phyloP scores from a whole-genome alignment of 352 stramenopile species.

The Phytophthora melonis region DNA sequence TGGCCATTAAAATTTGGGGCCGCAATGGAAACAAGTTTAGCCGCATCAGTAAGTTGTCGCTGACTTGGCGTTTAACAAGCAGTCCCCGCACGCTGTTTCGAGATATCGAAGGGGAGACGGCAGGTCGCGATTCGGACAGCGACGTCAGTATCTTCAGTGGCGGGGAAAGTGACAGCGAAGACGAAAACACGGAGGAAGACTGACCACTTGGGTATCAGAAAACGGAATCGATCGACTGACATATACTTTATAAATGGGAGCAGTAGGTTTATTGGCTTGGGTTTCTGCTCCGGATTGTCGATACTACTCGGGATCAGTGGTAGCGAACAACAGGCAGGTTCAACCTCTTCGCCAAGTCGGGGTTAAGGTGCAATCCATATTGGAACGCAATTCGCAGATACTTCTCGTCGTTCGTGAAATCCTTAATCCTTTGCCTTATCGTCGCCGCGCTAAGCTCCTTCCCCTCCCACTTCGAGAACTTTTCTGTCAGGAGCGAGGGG shows the following conservation, averaged over 20 bases:
- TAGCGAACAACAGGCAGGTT: neutral
- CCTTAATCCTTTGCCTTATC: neutral
- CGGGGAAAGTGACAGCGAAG: neutral
- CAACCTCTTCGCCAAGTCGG: neutral
- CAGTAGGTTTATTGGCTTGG: neutral
- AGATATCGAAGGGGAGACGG: neutral
- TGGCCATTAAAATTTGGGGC: neutral
- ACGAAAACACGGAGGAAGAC: neutral
- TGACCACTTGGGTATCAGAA: neutral
- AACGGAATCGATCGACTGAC: neutral
- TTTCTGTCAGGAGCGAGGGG: neutral
- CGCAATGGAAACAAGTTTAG: conserved; percentile 2
- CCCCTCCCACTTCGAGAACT: neutral
- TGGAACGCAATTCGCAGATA: neutral
- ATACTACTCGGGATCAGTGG: neutral
- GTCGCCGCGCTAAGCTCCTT: neutral
- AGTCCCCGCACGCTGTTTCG: neutral
- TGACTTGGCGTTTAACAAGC: neutral
- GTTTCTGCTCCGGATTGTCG: neutral
- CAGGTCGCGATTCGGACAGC: conserved; percentile 1
- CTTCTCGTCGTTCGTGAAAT: neutral
- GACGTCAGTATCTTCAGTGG: neutral
- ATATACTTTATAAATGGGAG: too few species aligned
- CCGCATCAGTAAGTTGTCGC: neutral
- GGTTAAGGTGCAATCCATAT: neutral